These are phyloP conservation scores for Syzygium jambos DNA, from an alignment of 345 rosid genomes.

Conservation along the genomic window DNA sequence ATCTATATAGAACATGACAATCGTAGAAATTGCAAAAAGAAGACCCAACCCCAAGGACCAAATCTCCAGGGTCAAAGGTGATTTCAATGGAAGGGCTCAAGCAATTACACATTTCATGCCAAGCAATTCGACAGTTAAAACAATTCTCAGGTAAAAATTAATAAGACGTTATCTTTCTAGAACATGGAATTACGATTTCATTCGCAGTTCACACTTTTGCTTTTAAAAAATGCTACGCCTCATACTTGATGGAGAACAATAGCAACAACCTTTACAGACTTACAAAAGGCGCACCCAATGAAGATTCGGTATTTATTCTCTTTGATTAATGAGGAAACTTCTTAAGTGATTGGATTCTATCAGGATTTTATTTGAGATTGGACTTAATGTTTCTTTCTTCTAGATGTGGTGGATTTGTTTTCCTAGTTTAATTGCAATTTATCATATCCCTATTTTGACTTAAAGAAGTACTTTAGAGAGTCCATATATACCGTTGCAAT, in stretches of 20 bases:
- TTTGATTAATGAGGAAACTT: neutral
- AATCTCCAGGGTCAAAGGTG: neutral
- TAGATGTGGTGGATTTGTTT: neutral
- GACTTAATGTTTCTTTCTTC: neutral
- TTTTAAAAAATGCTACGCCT: neutral
- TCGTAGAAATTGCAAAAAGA: neutral
- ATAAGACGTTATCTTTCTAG: neutral
- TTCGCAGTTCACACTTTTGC: neutral
- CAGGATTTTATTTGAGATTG: neutral
- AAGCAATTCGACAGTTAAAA: neutral
- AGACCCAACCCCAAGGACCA: neutral
- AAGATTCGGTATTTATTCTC: neutral
- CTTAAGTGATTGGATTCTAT: neutral
- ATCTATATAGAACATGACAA: neutral
- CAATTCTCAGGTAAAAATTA: neutral
- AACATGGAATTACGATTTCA: neutral
- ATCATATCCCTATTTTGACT: neutral
- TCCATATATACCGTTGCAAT: neutral
- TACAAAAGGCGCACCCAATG: neutral
- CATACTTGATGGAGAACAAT: neutral
- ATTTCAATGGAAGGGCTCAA: neutral
- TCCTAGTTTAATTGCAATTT: neutral
- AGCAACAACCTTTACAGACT: neutral
- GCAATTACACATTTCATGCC: neutral
- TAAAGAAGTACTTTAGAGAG: neutral